These are phyloP conservation scores for Chernovozyma aurita DNA, from an alignment of 1,139 yeast species.

Conservation along the genomic window DNA sequence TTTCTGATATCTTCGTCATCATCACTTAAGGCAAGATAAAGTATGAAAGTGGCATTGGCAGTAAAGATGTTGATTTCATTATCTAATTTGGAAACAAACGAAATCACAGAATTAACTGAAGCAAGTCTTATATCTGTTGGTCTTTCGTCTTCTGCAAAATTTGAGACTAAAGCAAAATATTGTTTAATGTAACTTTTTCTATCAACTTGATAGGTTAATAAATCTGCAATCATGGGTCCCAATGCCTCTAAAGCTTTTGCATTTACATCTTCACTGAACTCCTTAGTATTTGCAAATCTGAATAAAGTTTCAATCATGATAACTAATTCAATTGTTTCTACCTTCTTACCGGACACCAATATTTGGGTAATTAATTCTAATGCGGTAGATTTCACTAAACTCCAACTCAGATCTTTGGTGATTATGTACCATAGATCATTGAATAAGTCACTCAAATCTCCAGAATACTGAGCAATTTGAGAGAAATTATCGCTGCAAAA, in stretches of 20 bases:
- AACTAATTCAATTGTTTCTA: background rate
- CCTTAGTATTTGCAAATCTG: constrained; percentile 14
- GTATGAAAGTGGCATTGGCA: constrained; percentile 15
- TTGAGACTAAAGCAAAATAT: constrained; percentile 27
- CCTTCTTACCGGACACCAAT: constrained; percentile 10
- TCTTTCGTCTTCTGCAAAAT: constrained; percentile 35
- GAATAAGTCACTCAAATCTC: constrained; percentile 8
- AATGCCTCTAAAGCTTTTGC: constrained; percentile 46
- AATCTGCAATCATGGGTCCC: constrained; percentile 37
- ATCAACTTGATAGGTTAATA: background rate
- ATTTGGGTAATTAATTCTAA: constrained; percentile 32
- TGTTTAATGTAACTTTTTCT: constrained; percentile 7
- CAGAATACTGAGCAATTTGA: constrained; percentile 9
- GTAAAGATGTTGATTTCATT: constrained; percentile 1
- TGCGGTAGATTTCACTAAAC: constrained; percentile 38
- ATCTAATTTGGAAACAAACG: constrained; percentile 9
- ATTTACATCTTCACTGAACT: constrained; percentile 40
- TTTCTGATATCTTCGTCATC: constrained; percentile 53
- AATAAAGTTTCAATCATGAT: constrained; percentile 18
- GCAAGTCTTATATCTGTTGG: constrained; percentile 46
- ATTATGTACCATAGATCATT: constrained; percentile 24
- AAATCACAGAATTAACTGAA: constrained; percentile 41
- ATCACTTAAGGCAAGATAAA: constrained; percentile 47
- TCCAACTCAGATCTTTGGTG: constrained; percentile 27
- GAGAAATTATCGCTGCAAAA: constrained; percentile 16